Percentiles rank a stretch among this genome's conserved stretches.
These are phyloP conservation scores for Cutaneotrichosporon cutaneum DNA, from an alignment of 1,284 basidiomycete species.

Conservation along the genomic window DNA sequence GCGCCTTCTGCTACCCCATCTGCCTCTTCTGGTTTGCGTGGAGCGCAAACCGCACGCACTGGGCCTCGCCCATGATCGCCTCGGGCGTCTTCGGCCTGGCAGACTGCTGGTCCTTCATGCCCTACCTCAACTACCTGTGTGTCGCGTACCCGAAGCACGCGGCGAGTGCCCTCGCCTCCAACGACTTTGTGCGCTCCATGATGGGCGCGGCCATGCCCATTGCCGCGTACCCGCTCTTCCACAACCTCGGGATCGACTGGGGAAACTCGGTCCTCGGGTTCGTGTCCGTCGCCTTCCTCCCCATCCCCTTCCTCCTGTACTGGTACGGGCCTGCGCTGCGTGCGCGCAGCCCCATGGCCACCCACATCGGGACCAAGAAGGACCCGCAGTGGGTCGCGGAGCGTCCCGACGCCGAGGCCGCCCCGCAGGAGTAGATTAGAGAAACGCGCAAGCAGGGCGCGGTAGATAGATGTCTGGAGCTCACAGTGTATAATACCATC, in stretches of 20 bases:
- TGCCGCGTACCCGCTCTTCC: slow-evolving; percentile 45
- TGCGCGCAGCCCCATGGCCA: slow-evolving; percentile 26
- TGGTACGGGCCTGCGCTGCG: slow-evolving; percentile 56
- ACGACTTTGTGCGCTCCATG: slow-evolving; percentile 53
- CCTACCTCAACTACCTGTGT: slow-evolving; percentile 59
- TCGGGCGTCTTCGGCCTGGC: slow-evolving; percentile 44
- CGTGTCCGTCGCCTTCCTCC: slow-evolving; percentile 36
- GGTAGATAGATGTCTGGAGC: not conserved
- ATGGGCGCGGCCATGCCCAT: slow-evolving; percentile 51
- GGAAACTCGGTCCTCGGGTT: slow-evolving; percentile 48
- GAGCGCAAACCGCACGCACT: slow-evolving; percentile 44
- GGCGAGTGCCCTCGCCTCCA: slow-evolving; percentile 45
- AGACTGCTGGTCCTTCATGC: slow-evolving; percentile 28
- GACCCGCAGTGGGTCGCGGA: not conserved
- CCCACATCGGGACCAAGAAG: slow-evolving; percentile 9
- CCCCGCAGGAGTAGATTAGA: not conserved
- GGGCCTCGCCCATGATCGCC: slow-evolving; percentile 45
- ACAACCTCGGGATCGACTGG: slow-evolving; percentile 51
- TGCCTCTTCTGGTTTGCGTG: slow-evolving; percentile 51
- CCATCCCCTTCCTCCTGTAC: slow-evolving; percentile 46
- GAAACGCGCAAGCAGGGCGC: not conserved
- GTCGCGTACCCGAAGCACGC: slow-evolving; percentile 66
- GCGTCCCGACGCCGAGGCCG: not conserved
- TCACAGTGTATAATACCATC: not conserved
- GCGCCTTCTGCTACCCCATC: slow-evolving; percentile 44